Evolutionary conservation across 2,329 filamentous ascomycete species (phyloP).

Genomic region (Epichloe brachyelytri): DNA sequence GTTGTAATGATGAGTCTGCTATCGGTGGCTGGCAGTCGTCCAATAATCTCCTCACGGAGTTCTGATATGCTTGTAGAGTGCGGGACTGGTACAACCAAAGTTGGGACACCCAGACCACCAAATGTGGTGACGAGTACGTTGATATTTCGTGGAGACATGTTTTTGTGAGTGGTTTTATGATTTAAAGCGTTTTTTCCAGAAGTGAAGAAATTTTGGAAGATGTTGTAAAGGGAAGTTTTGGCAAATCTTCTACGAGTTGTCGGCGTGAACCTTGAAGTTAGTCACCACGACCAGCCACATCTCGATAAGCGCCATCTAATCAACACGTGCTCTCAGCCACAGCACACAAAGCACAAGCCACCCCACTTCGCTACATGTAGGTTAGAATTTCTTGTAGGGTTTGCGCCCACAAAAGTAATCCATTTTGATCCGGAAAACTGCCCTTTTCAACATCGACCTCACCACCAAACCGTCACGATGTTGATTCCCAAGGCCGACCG

Average conservation of each 20-base stretch:
- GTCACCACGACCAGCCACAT: neutral
- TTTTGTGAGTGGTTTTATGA: neutral
- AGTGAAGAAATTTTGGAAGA: neutral
- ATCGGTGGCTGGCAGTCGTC: conserved; percentile 43
- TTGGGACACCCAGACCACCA: conserved; percentile 71
- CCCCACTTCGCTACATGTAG: conserved; percentile 20
- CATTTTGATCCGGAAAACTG: conserved; percentile 29
- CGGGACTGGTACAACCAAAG: conserved; percentile 62
- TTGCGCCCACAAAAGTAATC: conserved; percentile 33
- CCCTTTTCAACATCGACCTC: conserved; percentile 37
- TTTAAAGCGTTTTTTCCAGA: no score
- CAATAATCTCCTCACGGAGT: conserved; percentile 49
- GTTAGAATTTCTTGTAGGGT: conserved; percentile 25
- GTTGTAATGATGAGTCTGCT: conserved; percentile 68
- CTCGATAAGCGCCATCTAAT: conserved; percentile 8
- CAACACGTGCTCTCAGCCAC: conserved; percentile 21
- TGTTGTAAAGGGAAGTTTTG: neutral
- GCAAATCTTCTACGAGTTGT: neutral
- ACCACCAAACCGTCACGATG: conserved; percentile 52
- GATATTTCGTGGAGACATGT: conserved; percentile 47
- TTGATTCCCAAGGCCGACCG: conserved; percentile 99
- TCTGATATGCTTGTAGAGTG: conserved; percentile 52
- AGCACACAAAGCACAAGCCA: conserved; percentile 14
- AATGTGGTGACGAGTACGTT: conserved; percentile 83
- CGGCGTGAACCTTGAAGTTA: neutral